Evolutionary conservation across 2,329 filamentous ascomycete genomes (phyloP), one percentile per base, ranked within the genome.

Genomic region (Teratosphaeria gauchensis): DNA sequence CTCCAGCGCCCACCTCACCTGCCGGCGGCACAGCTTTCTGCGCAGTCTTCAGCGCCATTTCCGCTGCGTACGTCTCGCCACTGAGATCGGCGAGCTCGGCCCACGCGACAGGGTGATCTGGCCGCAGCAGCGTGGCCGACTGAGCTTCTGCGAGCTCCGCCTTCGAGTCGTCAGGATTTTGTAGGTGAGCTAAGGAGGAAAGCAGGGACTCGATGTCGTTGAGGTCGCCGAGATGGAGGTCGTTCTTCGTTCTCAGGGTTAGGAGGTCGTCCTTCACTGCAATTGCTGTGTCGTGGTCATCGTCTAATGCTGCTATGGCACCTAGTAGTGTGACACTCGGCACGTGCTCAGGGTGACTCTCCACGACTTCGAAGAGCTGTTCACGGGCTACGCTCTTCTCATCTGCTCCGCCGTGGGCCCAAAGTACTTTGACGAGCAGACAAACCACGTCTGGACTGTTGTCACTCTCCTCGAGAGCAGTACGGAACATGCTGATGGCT

Each of bases 391-490:
- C 84, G 55, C 86, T 84, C 53, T 87, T 84, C 58, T 92, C 88
- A 0, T 85, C 80, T 6, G 87, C 83, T 0, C 85, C 84, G 8
- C 89, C 91, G 63, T 90, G 90, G 0, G 92, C 92, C 92, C 94
- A 99, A 0, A 97, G 80, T 0, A 97, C 89, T 73, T 97, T 90
- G 0, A 92, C 89, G 12, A 97, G 79, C 12, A 96, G 79, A 68
- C 92, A 96, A 0, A 91, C 86, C 1, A 92, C 87, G 68, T 96
- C 91, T 0, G 92, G 88, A 61, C 90, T 85, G 42, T 83, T 82
- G 32, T 83, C 77, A 0, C 88, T 90, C 70, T 95, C 91, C 58
- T 86, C 80, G 7, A 97, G 78, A 0, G 91, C 91, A 2, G 84
- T 80, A 63, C 90, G 84, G 73, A 99, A 95, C 75, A 88, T 91